These are phyloP conservation scores for Fusarium avenaceum DNA, from an alignment of 2,329 filamentous ascomycete genomes.

Conservation along the genomic window DNA sequence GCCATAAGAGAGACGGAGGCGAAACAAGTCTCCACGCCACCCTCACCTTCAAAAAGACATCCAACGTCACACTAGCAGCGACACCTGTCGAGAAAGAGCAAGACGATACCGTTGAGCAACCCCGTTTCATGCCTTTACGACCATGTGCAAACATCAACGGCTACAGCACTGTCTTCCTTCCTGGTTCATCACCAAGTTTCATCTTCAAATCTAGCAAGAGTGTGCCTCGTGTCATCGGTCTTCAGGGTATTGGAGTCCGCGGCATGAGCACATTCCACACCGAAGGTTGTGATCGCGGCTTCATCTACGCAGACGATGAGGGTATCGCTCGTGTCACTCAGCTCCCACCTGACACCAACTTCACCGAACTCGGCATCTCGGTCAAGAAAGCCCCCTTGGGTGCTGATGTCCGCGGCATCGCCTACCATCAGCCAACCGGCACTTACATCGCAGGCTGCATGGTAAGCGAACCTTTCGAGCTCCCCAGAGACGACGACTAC, in stretches of 20 bases:
- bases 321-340: constrained; percentile 81
- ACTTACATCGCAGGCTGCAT: constrained; percentile 84
- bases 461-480: constrained; percentile 77
- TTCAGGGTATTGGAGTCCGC: constrained; percentile 77
- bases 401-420: constrained; percentile 77
- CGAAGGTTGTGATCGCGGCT: constrained; percentile 81
- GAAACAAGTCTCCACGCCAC: constrained; percentile 63
- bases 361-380: constrained; percentile 81
- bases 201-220: constrained; percentile 86
- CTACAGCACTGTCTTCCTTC: constrained; percentile 85
- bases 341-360: constrained; percentile 74
- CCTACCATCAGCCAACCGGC: constrained; percentile 81
- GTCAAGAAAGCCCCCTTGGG: constrained; percentile 78
- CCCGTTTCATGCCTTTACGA: constrained; percentile 67
- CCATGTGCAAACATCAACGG: constrained; percentile 76
- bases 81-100: constrained; percentile 63
- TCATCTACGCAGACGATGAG: constrained; percentile 82
- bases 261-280: constrained; percentile 84
- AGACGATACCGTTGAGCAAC: constrained; percentile 63
- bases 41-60: constrained; percentile 81
- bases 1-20: constrained; percentile 57
- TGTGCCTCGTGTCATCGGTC: constrained; percentile 77
- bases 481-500: constrained; percentile 88
- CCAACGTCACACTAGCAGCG: constrained; percentile 76
- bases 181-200: constrained; percentile 84